Conservation (phyloP, 2,329 filamentous ascomycete genomes). For the Lomentospora prolificans region DNA sequence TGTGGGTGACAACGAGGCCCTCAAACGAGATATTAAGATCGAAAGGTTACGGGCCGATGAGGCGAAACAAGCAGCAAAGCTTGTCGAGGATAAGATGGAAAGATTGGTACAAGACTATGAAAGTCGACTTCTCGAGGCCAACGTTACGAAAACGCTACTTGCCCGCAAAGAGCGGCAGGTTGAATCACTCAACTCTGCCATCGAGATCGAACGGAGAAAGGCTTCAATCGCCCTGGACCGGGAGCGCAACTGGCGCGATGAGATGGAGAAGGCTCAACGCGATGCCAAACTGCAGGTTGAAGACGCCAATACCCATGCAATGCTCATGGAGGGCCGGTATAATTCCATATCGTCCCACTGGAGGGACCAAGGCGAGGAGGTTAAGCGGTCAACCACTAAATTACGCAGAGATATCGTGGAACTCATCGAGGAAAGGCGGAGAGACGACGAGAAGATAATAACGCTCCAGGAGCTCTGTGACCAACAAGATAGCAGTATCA, state of each 20-base stretch:
- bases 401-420: slow-evolving; percentile 43
- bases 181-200: slow-evolving; percentile 52
- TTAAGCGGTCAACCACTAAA: slow-evolving; percentile 39
- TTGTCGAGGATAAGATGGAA: slow-evolving; percentile 64
- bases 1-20: slow-evolving; percentile 68
- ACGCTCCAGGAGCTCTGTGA: slow-evolving; percentile 60
- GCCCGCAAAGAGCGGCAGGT: slow-evolving; percentile 67
- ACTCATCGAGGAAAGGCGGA: slow-evolving; percentile 43
- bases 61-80: slow-evolving; percentile 55
- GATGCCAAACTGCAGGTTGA: slow-evolving; percentile 55
- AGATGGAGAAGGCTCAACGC: slow-evolving; percentile 51
- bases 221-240: slow-evolving; percentile 48
- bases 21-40: slow-evolving; percentile 63
- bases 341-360: slow-evolving; percentile 57
- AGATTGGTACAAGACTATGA: slow-evolving; percentile 60
- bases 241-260: slow-evolving; percentile 51
- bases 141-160: slow-evolving; percentile 61
- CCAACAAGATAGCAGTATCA: slow-evolving; percentile 61
- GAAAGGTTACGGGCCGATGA: slow-evolving; percentile 59
- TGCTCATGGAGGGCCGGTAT: slow-evolving; percentile 61
- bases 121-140: slow-evolving; percentile 56
- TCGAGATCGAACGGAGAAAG: slow-evolving; percentile 55
- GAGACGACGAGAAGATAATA: slow-evolving; percentile 53
- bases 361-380: slow-evolving; percentile 55
- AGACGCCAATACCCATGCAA: slow-evolving; percentile 52